Conservation (phyloP, 208 protist species). For the Leishmania turanica region DNA sequence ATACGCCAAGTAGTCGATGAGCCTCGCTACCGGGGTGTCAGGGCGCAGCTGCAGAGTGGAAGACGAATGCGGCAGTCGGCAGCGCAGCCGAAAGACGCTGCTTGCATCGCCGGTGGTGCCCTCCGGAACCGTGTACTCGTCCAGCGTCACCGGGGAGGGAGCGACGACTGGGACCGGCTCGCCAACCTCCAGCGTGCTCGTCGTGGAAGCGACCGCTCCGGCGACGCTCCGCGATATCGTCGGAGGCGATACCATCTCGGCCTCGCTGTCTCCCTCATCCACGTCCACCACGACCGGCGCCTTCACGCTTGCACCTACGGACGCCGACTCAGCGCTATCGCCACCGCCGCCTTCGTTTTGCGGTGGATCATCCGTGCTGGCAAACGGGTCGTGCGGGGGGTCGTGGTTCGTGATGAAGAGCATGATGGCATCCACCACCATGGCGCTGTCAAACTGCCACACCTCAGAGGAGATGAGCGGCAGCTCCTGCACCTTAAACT, state of each 20-base stretch:
- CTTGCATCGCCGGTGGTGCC: neutral
- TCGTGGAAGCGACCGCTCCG: neutral
- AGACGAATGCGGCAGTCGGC: slow-evolving; percentile 50
- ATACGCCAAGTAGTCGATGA: slow-evolving; percentile 70
- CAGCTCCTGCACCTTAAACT: slow-evolving; percentile 46
- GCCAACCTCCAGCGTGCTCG: neutral
- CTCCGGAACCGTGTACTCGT: slow-evolving; percentile 18
- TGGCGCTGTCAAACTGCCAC: slow-evolving; percentile 37
- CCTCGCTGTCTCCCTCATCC: slow-evolving; percentile 31
- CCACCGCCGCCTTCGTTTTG: neutral
- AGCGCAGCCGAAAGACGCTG: slow-evolving; percentile 58
- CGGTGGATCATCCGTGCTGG: slow-evolving; percentile 1
- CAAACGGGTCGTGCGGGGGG: slow-evolving; percentile 33
- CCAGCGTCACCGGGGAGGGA: slow-evolving; percentile 15
- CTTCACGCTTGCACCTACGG: neutral
- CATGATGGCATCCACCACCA: slow-evolving; percentile 48
- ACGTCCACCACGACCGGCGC: slow-evolving; percentile 23
- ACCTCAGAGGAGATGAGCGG: slow-evolving; percentile 19
- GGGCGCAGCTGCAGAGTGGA: slow-evolving; percentile 55
- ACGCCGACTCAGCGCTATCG: neutral
- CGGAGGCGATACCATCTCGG: slow-evolving; percentile 30
- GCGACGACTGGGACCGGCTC: slow-evolving; percentile 13
- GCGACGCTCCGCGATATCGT: slow-evolving; percentile 8
- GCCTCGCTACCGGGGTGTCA: slow-evolving; percentile 50
- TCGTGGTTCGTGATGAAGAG: slow-evolving; percentile 46